These are phyloP conservation scores for Leccinellum albellum DNA, from an alignment of 768 basidiomycete species.

Conservation along the genomic window DNA sequence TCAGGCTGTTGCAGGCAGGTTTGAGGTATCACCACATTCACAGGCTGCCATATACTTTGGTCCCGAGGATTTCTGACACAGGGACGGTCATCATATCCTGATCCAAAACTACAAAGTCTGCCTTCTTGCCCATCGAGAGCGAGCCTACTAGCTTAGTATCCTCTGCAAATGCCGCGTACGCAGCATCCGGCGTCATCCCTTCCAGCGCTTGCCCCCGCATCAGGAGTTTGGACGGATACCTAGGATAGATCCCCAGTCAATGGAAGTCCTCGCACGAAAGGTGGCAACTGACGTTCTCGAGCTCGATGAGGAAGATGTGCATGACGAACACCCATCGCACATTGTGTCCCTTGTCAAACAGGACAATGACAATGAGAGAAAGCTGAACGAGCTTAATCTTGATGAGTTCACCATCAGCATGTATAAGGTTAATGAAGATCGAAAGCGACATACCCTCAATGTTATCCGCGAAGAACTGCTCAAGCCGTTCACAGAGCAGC, in stretches of 20 bases:
- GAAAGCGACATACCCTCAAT: constrained; percentile 86
- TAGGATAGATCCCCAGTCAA: constrained; percentile 28
- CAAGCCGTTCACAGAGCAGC: constrained; percentile 72
- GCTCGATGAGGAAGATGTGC: constrained; percentile 93
- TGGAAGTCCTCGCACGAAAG: constrained; percentile 77
- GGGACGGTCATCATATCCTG: constrained; percentile 73
- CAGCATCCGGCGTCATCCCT: constrained; percentile 88
- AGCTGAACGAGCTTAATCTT: constrained; percentile 85
- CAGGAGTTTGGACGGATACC: constrained; percentile 74
- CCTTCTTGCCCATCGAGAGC: constrained; percentile 71
- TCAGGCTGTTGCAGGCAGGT: no score
- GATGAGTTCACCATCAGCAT: constrained; percentile 96
- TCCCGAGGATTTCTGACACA: constrained; percentile 53
- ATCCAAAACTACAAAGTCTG: constrained; percentile 84
- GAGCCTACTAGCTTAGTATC: constrained; percentile 67
- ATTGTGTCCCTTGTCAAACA: constrained; percentile 84
- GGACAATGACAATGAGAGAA: constrained; percentile 71
- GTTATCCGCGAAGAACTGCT: constrained; percentile 85
- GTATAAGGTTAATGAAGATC: constrained; percentile 74
- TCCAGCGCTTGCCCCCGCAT: constrained; percentile 79
- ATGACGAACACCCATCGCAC: constrained; percentile 87
- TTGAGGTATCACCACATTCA: background rate
- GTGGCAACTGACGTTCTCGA: constrained; percentile 98
- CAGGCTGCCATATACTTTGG: constrained; percentile 59
- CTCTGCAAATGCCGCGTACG: constrained; percentile 83